Conservation (phyloP, 345 rosid genomes). For the Hibiscus trionum region DNA sequence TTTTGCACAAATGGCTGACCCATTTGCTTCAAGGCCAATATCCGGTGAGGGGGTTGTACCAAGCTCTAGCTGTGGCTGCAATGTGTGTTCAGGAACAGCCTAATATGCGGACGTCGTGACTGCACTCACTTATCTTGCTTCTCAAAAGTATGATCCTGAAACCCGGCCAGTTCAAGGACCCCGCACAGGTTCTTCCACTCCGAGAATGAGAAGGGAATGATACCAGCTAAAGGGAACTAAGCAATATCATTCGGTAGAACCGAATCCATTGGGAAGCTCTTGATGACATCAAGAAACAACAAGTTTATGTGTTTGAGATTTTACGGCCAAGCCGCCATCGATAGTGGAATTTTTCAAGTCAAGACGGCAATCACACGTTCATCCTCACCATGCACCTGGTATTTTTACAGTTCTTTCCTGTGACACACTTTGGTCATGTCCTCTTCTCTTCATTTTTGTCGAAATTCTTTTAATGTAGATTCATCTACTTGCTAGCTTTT, state of each 20-base stretch:
- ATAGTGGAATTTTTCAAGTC: too few species aligned
- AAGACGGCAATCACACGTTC: not conserved
- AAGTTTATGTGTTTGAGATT: not conserved
- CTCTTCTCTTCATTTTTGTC: not conserved
- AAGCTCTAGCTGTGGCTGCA: slow-evolving; percentile 72
- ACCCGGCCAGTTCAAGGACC: slow-evolving; percentile 26
- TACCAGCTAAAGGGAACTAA: not conserved
- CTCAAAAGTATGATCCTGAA: slow-evolving; percentile 40
- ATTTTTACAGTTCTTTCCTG: not conserved
- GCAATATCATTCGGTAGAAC: not conserved
- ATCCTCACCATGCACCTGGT: slow-evolving; percentile 1
- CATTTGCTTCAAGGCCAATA: slow-evolving; percentile 50
- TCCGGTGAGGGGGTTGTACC: slow-evolving; percentile 55
- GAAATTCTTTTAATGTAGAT: not conserved
- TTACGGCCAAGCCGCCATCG: not conserved
- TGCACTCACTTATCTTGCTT: slow-evolving; percentile 57
- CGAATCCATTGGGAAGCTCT: not conserved
- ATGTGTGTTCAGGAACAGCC: slow-evolving; percentile 80
- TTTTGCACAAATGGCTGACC: slow-evolving; percentile 69
- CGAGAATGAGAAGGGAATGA: slow-evolving; percentile 38
- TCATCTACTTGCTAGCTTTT: not conserved
- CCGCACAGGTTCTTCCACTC: slow-evolving; percentile 32
- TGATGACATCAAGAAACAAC: not conserved
- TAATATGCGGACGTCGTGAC: slow-evolving; percentile 60
- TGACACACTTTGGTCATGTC: not conserved